Evolutionary conservation across 1,284 basidiomycete genomes (phyloP), one percentile per base, ranked within the genome.

Genomic region (Trichosporon ovoides): DNA sequence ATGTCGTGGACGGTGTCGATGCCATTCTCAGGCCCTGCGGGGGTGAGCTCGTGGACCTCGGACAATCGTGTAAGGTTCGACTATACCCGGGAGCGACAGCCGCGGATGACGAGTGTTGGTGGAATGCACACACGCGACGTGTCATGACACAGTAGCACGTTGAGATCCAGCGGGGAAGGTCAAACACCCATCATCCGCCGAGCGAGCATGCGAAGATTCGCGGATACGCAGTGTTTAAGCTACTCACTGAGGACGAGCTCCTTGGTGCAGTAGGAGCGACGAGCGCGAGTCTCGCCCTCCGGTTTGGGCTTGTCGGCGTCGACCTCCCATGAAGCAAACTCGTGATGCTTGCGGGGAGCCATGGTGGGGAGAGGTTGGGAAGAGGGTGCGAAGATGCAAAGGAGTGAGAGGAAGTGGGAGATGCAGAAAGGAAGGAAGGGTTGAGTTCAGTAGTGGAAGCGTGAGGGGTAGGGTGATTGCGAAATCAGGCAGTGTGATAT

Each of bases 1-100:
- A 97, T 76, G 76, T 98, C 93, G 69, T 84, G 83, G 9, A 92
- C 84, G 52, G 91, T 92, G 66, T 88, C 82, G 60, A 96, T 82
- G 49, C 89, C 90, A 35, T 87, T 86, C 36, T 85, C 81, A 2
- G 91, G 92, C 66, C 83, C 76, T 78, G 63, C 36, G 10, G 36
- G 13, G 3, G 28, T 48, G 22, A 48, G 43, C 22, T n/a, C n/a
- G n/a, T n/a, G n/a, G n/a, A n/a, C n/a, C n/a, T n/a, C n/a, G n/a
- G n/a, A n/a, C n/a, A n/a, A n/a, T n/a, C n/a, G n/a, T n/a, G n/a
- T n/a, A n/a, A n/a, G n/a, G n/a, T n/a, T n/a, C n/a, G n/a, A n/a
- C n/a, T n/a, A n/a, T n/a, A n/a, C n/a, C n/a, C 28, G 28, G 28
- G 28, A 9, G 9, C 28, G 36, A 12, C 36, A 13, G 13, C 36